Conservation (phyloP, 2,329 filamentous ascomycete species). For the Sporothrix phasma region DNA sequence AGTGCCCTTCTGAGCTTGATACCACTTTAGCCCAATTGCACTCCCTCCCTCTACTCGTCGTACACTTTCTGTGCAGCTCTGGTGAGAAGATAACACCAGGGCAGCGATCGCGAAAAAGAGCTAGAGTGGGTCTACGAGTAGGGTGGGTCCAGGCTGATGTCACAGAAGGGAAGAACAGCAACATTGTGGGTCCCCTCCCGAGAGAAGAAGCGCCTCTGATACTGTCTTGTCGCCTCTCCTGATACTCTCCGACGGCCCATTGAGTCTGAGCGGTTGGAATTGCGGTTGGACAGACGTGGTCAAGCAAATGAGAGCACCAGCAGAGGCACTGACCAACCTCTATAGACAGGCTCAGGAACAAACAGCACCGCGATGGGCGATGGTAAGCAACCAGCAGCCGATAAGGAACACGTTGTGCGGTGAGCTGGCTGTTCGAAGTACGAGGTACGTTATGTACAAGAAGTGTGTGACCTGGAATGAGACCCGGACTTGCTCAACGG, state of each 20-base stretch:
- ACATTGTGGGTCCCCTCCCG: not conserved
- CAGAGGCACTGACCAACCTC: not conserved
- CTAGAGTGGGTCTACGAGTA: constrained; percentile 11
- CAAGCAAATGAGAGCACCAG: not conserved
- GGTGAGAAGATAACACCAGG: too few species aligned
- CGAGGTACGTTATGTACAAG: too few species aligned
- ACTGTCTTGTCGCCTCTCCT: not conserved
- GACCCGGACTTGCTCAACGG: not conserved
- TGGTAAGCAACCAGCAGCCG: not conserved
- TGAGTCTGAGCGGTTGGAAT: not conserved
- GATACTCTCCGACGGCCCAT: too few species aligned
- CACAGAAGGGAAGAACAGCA: not conserved
- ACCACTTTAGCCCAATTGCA: too few species aligned
- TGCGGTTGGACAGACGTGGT: not conserved
- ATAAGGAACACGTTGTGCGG: not conserved
- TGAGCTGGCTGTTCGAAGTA: not conserved
- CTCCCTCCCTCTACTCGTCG: too few species aligned
- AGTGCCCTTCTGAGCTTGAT: too few species aligned
- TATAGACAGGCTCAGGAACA: not conserved
- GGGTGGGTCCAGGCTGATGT: too few species aligned
- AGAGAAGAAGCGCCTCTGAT: not conserved
- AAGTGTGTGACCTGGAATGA: too few species aligned
- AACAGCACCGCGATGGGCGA: not conserved
- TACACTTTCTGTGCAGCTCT: not conserved
- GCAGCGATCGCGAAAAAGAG: not conserved